Evolutionary conservation across 495 filamentous ascomycete genomes (phyloP), one percentile per base, ranked within the genome.

Genomic region (Trichocladium uniseriatum): DNA sequence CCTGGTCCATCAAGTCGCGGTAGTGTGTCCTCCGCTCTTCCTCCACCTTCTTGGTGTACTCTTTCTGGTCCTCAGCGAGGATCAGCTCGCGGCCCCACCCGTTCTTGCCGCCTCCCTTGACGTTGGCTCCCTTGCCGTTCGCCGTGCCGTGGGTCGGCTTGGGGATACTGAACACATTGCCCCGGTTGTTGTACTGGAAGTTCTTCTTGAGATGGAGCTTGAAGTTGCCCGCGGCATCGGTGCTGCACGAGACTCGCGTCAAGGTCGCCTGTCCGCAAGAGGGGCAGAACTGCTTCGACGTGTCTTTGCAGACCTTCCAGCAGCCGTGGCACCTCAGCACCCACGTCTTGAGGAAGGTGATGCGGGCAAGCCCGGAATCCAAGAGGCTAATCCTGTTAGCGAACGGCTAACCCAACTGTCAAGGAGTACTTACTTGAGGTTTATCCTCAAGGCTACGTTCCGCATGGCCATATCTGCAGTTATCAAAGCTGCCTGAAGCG

Each of bases 381-480:
- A 99, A 72, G 7, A 99, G 80, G 60, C 62, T 65, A 20, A n/a
- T 24, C 14, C 10, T 18, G 53, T 60, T 20, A 57, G 54, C 22
- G 24, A 3, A 13, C 29, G 38, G 40, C 5, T 43, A 16, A 3
- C n/a, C n/a, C n/a, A 15, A 2, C n/a, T 13, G 11, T 39, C 11
- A 5, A 15, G 13, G 16, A 6, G 15, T 28, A 46, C 59, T 35
- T 54, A 65, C 62, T 94, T 88, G 24, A 99, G 76, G 68, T 95
- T 95, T 72, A 97, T 92, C 54, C 91, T 87, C 9, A 99, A 74
- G 2, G 91, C 72, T 18, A 96, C 87, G 60, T 97, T 97, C 69
- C 97, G 89, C 80, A 97, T 91, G 36, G 92, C 91, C 70, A 86
- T 96, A 73, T 99, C 92, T 49, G 84, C 86, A 0, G 92, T 97